Evolutionary conservation across 2,329 filamentous ascomycete species (phyloP), one percentile per base, ranked within the genome.

Genomic region (Cordyceps tenuipes): DNA sequence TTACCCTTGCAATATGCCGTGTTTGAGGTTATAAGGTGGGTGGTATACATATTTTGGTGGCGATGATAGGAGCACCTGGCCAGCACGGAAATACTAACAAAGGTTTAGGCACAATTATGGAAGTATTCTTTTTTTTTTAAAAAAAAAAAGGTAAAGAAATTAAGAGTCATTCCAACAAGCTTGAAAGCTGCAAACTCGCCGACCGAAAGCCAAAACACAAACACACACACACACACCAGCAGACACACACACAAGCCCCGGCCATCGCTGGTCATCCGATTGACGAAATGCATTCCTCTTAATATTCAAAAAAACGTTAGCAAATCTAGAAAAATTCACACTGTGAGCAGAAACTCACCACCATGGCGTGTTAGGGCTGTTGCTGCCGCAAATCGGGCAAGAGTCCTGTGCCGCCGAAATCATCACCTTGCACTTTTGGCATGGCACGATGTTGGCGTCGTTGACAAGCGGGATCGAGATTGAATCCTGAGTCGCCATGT

Each of bases 321-420:
- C 15, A 41, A 10, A 12, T n/a, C 34, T 3, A n/a, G 39, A 9
- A 7, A 15, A 19, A 13, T 17, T 15, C 9, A 6, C 7, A 5
- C 15, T 10, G 29, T 34, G 29, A 31, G 17, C 19, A 19, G 2
- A 23, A 58, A 58, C 56, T 51, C 1, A 57, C 54, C 43, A 48
- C 44, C 36, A 59, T 26, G 52, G 7, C 23, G 57, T 59, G 41
- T 59, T 48, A 36, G 57, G 57, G 26, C 43, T 15, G 26, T 59
- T 59, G 6, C 36, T 59, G 41, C 57, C 57, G 19, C 57, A 59
- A 10, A 59, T 36, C n/a, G 57, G 57, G 41, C 57, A 59, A n/a
- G 57, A 59, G 15, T 59, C 48, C 19, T 59, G 57, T 19, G 57
- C 57, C 12, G 36, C 57, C 19, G 57, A 59, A n/a, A 59, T 59